A percentile compares a stretch with the other conserved stretches of the same genome.
Evolutionary conservation across 2,329 filamentous ascomycete genomes (phyloP).

Genomic region (Fusarium beomiforme): DNA sequence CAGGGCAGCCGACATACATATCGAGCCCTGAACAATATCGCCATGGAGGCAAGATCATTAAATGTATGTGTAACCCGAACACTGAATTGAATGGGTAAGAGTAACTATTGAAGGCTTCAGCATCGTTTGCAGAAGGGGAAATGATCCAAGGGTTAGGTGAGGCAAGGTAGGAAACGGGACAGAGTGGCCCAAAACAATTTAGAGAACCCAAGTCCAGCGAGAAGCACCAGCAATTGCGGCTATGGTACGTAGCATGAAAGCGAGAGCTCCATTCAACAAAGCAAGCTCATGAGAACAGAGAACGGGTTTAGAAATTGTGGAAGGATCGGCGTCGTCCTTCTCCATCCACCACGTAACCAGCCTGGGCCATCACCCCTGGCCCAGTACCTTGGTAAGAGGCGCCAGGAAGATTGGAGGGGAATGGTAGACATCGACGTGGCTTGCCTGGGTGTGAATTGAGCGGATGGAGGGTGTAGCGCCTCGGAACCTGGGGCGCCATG

Average conservation of each 20-base stretch:
- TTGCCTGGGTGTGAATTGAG: constrained; percentile 39
- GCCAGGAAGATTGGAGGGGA: constrained; percentile 42
- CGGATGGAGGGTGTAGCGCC: constrained; percentile 16
- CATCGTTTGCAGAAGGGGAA: constrained; percentile 1
- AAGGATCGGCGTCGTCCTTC: constrained; percentile 40
- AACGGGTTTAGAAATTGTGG: constrained; percentile 39
- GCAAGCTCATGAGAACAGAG: constrained; percentile 31
- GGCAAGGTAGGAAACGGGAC: constrained; percentile 25
- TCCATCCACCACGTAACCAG: constrained; percentile 28
- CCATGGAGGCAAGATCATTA: constrained; percentile 7
- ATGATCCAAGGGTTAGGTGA: constrained; percentile 15
- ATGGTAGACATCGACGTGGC: constrained; percentile 37
- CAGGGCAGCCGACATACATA: constrained; percentile 22
- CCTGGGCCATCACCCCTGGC: constrained; percentile 32
- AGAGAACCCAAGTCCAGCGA: constrained; percentile 20
- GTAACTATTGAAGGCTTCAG: constrained; percentile 1
- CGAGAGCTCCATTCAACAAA: constrained; percentile 20
- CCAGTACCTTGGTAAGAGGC: constrained; percentile 41
- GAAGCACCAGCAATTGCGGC: constrained; percentile 6
- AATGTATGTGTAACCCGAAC: constrained; percentile 13
- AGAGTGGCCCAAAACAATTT: constrained; percentile 37
- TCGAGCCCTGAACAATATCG: constrained; percentile 6
- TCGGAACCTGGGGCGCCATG: constrained; percentile 35
- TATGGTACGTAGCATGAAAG: constrained; percentile 6
- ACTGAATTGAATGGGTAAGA: constrained; percentile 5